Conservation (phyloP, 306 rosid genomes). For the Vigna trinervia region DNA sequence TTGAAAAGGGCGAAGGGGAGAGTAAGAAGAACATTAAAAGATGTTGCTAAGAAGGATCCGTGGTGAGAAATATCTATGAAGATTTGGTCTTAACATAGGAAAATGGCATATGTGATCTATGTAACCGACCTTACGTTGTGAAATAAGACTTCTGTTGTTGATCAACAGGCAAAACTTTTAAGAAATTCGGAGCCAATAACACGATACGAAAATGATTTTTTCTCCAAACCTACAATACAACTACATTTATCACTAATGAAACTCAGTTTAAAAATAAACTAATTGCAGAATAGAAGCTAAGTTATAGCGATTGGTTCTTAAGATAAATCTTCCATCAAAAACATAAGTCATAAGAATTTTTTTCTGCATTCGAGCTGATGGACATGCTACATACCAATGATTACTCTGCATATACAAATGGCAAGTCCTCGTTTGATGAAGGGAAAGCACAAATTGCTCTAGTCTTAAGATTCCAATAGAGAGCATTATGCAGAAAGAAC, state of each 20-base stretch:
- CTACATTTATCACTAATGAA: conserved; percentile 7
- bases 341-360: not conserved
- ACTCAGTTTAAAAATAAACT: not conserved
- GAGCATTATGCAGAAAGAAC: conserved; percentile 29
- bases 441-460: conserved; percentile 10
- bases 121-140: not conserved
- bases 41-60: no score
- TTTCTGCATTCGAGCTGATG: conserved; percentile 25
- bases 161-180: not conserved
- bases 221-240: conserved; percentile 16
- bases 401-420: conserved; percentile 18
- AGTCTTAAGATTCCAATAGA: conserved; percentile 11
- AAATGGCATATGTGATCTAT: not conserved
- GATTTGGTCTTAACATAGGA: not conserved
- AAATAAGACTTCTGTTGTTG: not conserved
- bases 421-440: conserved; percentile 9
- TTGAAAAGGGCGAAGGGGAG: not conserved
- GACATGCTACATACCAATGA: conserved; percentile 35
- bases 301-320: conserved; percentile 5
- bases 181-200: not conserved
- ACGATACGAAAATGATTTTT: not conserved
- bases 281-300: conserved; percentile 19
- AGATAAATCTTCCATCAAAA: conserved; percentile 4
- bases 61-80: not conserved
- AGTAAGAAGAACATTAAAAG: not conserved